phyloP scores from a whole-genome alignment of 1,284 basidiomycete species.

The Microbotryum intermedium region DNA sequence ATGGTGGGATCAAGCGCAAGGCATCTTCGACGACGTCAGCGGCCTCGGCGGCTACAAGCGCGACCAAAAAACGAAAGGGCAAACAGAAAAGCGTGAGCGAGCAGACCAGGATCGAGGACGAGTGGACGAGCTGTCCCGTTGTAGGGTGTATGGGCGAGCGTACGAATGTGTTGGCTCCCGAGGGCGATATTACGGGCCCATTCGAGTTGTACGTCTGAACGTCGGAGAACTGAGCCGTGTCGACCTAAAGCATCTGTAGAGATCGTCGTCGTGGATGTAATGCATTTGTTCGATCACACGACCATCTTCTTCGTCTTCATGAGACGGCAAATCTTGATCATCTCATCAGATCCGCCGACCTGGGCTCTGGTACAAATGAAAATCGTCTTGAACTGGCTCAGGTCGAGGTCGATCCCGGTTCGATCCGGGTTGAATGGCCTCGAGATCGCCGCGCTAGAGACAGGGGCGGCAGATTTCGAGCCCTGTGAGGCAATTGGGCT shows the following conservation, averaged over 20 bases:
- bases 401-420: no score
- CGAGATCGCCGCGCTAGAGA: no score
- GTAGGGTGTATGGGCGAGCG: slow-evolving; percentile 4
- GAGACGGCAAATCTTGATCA: no score
- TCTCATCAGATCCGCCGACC: no score
- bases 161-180: slow-evolving; percentile 11
- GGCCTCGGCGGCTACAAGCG: neutral
- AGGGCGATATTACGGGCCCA: slow-evolving; percentile 4
- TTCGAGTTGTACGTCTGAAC: slow-evolving; percentile 15
- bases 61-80: neutral
- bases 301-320: no score
- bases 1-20: neutral
- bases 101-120: slow-evolving; percentile 18
- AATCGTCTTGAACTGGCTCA: no score
- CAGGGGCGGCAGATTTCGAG: no score
- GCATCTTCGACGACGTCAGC: neutral
- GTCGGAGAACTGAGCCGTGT: neutral
- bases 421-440: no score
- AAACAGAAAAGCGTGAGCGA: slow-evolving; percentile 7
- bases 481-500: no score
- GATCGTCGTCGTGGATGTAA: no score
- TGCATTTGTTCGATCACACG: no score
- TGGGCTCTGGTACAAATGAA: no score
- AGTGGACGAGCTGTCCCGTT: slow-evolving; percentile 26
- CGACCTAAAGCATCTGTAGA: neutral